phyloP scores from a whole-genome alignment of 495 filamentous ascomycete genomes.

The Letharia columbiana region DNA sequence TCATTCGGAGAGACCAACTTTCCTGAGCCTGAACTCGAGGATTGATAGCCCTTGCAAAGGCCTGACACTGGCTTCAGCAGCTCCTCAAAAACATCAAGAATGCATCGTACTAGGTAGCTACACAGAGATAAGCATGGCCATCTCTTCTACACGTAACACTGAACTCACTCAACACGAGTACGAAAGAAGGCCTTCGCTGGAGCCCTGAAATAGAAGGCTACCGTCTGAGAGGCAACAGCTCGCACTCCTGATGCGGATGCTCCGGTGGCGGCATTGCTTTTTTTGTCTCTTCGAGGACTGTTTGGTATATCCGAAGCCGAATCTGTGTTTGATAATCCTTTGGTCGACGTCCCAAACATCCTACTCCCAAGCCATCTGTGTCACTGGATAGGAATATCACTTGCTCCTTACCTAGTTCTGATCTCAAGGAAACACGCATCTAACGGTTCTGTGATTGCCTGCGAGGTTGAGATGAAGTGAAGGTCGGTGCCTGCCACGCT shows the following conservation, averaged over 20 bases:
- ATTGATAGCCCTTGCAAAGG: constrained; percentile 60
- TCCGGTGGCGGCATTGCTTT: constrained; percentile 66
- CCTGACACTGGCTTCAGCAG: constrained; percentile 34
- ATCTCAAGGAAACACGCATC: neutral
- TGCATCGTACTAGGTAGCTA: constrained; percentile 50
- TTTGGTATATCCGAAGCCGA: neutral
- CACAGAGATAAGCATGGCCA: constrained; percentile 26
- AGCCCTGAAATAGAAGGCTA: constrained; percentile 84
- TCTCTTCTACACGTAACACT: constrained; percentile 30
- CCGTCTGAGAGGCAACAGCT: constrained; percentile 65
- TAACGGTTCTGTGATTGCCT: neutral
- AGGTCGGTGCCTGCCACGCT: neutral
- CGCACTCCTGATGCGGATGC: constrained; percentile 70
- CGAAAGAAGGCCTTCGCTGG: constrained; percentile 87
- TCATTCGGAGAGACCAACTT: constrained; percentile 61
- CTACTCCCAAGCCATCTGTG: neutral
- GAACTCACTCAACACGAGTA: constrained; percentile 71
- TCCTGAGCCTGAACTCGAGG: constrained; percentile 46
- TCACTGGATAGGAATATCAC: neutral
- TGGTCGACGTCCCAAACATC: neutral
- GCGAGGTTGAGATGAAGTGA: neutral
- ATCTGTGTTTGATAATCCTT: neutral
- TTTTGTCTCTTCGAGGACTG: constrained; percentile 33
- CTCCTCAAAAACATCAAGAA: constrained; percentile 5
- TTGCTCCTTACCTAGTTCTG: neutral